These are phyloP conservation scores for Eucalyptus erythrocorys DNA, from an alignment of 345 rosid genomes.

Conservation along the genomic window DNA sequence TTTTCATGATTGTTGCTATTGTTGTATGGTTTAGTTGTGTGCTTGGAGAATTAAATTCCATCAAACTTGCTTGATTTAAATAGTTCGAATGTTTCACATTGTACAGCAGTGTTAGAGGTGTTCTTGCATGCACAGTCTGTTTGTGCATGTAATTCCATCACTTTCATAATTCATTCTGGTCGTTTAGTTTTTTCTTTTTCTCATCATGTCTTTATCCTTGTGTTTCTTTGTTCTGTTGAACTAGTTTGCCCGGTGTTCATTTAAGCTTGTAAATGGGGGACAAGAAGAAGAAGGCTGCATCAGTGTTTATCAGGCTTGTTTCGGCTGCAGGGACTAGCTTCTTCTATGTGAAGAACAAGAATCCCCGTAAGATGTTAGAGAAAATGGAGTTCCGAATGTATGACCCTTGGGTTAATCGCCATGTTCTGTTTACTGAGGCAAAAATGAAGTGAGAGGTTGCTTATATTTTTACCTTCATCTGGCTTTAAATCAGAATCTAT, in stretches of 20 bases:
- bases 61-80: neutral
- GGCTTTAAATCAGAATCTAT: neutral
- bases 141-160: neutral
- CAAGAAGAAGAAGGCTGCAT: constrained; percentile 76
- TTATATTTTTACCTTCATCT: neutral
- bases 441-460: constrained; percentile 63
- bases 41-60: neutral
- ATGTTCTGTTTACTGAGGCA: constrained; percentile 79
- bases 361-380: constrained; percentile 58
- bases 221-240: neutral
- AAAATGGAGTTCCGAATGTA: constrained; percentile 90
- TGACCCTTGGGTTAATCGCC: constrained; percentile 90
- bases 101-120: no score
- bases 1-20: neutral
- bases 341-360: constrained; percentile 92
- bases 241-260: neutral
- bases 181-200: neutral
- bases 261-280: constrained; percentile 43
- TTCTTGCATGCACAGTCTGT: no score
- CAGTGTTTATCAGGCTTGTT: constrained; percentile 77
- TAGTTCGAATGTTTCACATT: no score
- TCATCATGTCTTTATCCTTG: neutral
- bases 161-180: neutral
- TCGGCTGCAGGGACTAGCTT: constrained; percentile 97
- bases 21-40: neutral